Evolutionary conservation across 75 land plant genomes (phyloP).

Genomic region (Selaginella moellendorffii): DNA sequence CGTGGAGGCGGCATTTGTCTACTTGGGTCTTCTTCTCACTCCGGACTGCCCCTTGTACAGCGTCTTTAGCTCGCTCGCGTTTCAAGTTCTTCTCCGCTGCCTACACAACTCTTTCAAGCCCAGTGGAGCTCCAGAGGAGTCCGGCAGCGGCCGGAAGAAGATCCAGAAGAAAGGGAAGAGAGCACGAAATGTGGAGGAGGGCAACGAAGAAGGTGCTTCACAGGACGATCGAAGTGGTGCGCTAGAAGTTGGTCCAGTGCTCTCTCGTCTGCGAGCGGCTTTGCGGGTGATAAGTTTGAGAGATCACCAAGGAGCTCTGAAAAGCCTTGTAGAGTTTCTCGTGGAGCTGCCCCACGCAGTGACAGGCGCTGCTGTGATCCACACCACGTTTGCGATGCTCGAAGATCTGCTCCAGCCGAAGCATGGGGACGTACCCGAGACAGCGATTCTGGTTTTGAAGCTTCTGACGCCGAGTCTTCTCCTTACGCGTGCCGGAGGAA

Average conservation of each 20-base stretch:
- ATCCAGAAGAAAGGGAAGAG: not conserved
- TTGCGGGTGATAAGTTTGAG: conserved; percentile 36
- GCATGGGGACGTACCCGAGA: conserved; percentile 37
- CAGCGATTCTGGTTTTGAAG: conserved; percentile 37
- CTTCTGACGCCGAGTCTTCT: conserved; percentile 39
- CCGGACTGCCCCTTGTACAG: conserved; percentile 47
- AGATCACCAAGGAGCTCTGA: conserved; percentile 45
- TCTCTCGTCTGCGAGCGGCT: conserved; percentile 22
- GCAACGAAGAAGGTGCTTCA: not conserved
- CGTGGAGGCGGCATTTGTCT: conserved; percentile 31
- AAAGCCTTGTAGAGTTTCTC: conserved; percentile 41
- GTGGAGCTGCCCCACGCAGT: conserved; percentile 34
- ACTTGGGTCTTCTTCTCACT: conserved; percentile 33
- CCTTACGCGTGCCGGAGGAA: conserved; percentile 17
- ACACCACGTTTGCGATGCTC: conserved; percentile 27
- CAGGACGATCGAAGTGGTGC: not conserved
- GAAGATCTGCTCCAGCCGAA: conserved; percentile 22
- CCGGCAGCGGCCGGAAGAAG: not conserved
- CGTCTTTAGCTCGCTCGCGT: conserved; percentile 43
- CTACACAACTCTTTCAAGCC: conserved; percentile 27
- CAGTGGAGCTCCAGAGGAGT: not conserved
- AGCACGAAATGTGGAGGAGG: conserved; percentile 4
- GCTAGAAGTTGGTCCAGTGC: conserved; percentile 19
- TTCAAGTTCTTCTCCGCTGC: conserved; percentile 37
- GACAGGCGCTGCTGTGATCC: conserved; percentile 11